Base-by-base conservation (phyloP, 2,329 filamentous ascomycete species). In the Aureobasidium sp. region DNA sequence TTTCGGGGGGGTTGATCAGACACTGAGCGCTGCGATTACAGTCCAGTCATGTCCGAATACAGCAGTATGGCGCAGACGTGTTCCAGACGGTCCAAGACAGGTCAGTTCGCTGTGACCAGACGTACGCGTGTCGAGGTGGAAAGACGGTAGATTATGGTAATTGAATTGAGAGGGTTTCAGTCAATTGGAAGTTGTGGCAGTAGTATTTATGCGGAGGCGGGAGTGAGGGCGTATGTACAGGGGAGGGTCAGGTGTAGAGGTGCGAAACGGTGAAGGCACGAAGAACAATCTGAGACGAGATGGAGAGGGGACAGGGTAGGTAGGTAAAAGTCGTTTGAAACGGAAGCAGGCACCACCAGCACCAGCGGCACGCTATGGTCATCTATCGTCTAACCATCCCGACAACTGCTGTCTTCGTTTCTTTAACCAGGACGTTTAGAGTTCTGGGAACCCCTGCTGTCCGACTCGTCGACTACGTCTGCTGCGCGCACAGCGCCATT, bases 291-390 rank as follows among this genome's bases (percentile, higher is more conserved):
- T 27, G 54, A 59, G 42, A 37, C 54, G 42, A 37, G 29, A 59
- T 31, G 27, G 22, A 37, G 54, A 59, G 54, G 54, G 42, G 54
- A 48, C 8, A 48, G 29, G 19, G 12, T 57, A 59, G 19, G 12
- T 57, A 59, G 40, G 42, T 59, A 59, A 60, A 60, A 50, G 57
- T 59, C 56, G 57, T 50, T 42, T 57, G 35, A 60, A 59, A 60
- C 57, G 45, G 56, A 42, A 33, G 14, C 54, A 47, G 44, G 54
- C 31, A 33, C 33, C 54, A 47, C 17, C 54, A 31, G 44, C 42
- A 57, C 53, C 27, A 44, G 45, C 45, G 40, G 44, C 44, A 44
- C 35, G 44, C 19, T 35, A 47, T 31, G 29, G 54, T 35, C 35
- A 35, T 27, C 42, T 27, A 15, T 44, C 19, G 35, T 33, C 40